phyloP scores from a whole-genome alignment of 1,284 basidiomycete species.

The Coriolopsis trogii region DNA sequence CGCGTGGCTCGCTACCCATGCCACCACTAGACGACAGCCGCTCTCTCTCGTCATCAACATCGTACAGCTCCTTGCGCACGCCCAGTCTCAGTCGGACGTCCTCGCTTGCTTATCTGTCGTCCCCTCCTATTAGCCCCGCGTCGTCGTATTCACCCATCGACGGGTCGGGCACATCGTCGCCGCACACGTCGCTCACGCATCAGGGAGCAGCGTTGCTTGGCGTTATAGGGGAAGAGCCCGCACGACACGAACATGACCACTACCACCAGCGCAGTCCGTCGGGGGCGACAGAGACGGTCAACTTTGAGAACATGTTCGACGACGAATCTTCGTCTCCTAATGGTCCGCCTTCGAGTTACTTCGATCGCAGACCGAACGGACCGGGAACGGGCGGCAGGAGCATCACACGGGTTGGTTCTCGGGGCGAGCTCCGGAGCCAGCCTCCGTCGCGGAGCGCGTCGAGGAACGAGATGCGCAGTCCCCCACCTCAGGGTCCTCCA shows the following conservation, averaged over 20 bases:
- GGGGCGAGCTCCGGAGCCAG: neutral
- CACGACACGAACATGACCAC: constrained; percentile 22
- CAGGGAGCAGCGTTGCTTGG: constrained; percentile 20
- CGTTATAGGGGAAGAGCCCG: constrained; percentile 31
- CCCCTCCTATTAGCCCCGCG: constrained; percentile 41
- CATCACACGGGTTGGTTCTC: too few species aligned
- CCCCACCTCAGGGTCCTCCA: neutral
- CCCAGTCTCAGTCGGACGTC: constrained; percentile 37
- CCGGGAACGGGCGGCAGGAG: too few species aligned
- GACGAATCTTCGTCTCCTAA: neutral
- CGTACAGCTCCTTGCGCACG: constrained; percentile 27
- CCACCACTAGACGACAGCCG: constrained; percentile 42
- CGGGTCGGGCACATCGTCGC: constrained; percentile 4
- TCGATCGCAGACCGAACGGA: neutral
- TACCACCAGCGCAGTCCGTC: constrained; percentile 11
- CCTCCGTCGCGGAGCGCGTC: neutral
- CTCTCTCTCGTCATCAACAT: constrained; percentile 33
- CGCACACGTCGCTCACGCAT: constrained; percentile 5
- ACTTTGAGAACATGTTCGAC: constrained; percentile 8
- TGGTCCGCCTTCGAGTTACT: neutral
- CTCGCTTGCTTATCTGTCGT: constrained; percentile 31
- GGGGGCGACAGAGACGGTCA: constrained; percentile 15
- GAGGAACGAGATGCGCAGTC: neutral
- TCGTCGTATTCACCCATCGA: constrained; percentile 25
- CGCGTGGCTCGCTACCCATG: constrained; percentile 20